A percentile compares a stretch with the other conserved stretches of the same genome.
Evolutionary conservation across 2,329 filamentous ascomycete genomes (phyloP).

Genomic region (Myriangium duriaei): DNA sequence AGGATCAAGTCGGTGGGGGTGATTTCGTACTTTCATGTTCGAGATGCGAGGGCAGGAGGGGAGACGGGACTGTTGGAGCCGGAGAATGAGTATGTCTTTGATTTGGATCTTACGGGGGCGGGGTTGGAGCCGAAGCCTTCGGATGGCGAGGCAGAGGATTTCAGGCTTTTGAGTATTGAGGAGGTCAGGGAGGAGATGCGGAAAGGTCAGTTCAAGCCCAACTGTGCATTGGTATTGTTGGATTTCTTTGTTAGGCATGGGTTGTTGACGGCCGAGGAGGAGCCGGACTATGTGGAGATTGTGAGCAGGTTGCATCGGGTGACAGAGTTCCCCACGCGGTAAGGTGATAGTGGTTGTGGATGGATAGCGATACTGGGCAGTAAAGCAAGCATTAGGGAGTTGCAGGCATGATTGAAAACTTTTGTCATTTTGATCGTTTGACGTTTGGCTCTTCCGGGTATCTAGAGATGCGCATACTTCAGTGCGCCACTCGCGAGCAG

Average conservation of each 20-base stretch:
- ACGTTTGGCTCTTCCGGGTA: too few species aligned
- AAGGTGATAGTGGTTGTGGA: too few species aligned
- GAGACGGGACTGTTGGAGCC: conserved; percentile 76
- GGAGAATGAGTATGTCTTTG: conserved; percentile 84
- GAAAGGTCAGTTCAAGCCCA: conserved; percentile 76
- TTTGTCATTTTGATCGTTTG: too few species aligned
- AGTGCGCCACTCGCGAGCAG: too few species aligned
- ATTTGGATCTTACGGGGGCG: conserved; percentile 57
- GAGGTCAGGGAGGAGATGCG: conserved; percentile 59
- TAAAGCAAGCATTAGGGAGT: too few species aligned
- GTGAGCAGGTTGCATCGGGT: conserved; percentile 60
- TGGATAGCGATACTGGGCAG: too few species aligned
- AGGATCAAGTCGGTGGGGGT: conserved; percentile 50
- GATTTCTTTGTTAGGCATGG: conserved; percentile 86
- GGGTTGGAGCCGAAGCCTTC: conserved; percentile 61
- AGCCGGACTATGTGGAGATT: conserved; percentile 68
- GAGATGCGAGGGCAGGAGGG: conserved; percentile 62
- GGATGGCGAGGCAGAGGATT: conserved; percentile 81
- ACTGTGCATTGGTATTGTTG: conserved; percentile 70
- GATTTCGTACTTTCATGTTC: conserved; percentile 75
- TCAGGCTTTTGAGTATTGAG: conserved; percentile 64
- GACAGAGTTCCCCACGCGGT: conserved; percentile 56
- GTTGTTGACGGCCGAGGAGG: conserved; percentile 65
- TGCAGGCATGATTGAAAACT: too few species aligned
- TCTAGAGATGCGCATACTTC: too few species aligned